These are phyloP conservation scores for Xanthoconium purpureum DNA, from an alignment of 768 basidiomycete genomes.

Conservation along the genomic window DNA sequence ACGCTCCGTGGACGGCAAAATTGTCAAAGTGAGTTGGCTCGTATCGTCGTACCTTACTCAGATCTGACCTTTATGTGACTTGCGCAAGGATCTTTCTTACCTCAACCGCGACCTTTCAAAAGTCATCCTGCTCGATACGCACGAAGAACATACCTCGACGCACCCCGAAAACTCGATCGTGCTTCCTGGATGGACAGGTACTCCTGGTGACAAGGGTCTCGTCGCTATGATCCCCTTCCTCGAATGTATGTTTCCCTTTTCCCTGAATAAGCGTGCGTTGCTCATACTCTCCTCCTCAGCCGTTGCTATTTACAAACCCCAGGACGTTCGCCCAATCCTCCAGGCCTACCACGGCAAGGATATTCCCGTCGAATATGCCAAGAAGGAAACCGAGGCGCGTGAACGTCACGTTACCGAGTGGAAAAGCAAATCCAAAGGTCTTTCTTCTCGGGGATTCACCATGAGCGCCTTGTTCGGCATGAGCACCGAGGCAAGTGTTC, in stretches of 20 bases:
- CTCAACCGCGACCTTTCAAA: slow-evolving; percentile 92
- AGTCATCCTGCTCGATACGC: slow-evolving; percentile 83
- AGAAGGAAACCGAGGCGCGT: slow-evolving; percentile 83
- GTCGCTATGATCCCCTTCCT: slow-evolving; percentile 92
- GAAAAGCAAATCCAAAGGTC: slow-evolving; percentile 47
- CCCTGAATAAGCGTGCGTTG: not conserved
- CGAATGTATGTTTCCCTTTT: slow-evolving; percentile 58
- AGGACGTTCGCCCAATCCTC: slow-evolving; percentile 86
- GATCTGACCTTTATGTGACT: not conserved
- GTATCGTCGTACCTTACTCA: slow-evolving; percentile 37
- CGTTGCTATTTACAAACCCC: slow-evolving; percentile 84
- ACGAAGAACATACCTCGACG: slow-evolving; percentile 71
- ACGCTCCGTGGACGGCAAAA: slow-evolving; percentile 72
- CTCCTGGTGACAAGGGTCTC: slow-evolving; percentile 68
- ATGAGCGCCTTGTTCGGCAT: slow-evolving; percentile 44
- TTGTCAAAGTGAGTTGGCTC: slow-evolving; percentile 63
- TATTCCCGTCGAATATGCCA: slow-evolving; percentile 84
- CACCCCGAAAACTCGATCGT: slow-evolving; percentile 90
- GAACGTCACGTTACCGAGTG: slow-evolving; percentile 76
- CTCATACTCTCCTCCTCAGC: slow-evolving; percentile 44
- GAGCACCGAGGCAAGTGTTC: slow-evolving; percentile 28
- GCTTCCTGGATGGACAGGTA: slow-evolving; percentile 84
- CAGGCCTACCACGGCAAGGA: slow-evolving; percentile 84
- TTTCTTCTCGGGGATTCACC: slow-evolving; percentile 41
- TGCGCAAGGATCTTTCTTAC: slow-evolving; percentile 77